These are phyloP conservation scores for Purshia tridentata DNA, from an alignment of 306 rosid genomes.

Conservation along the genomic window DNA sequence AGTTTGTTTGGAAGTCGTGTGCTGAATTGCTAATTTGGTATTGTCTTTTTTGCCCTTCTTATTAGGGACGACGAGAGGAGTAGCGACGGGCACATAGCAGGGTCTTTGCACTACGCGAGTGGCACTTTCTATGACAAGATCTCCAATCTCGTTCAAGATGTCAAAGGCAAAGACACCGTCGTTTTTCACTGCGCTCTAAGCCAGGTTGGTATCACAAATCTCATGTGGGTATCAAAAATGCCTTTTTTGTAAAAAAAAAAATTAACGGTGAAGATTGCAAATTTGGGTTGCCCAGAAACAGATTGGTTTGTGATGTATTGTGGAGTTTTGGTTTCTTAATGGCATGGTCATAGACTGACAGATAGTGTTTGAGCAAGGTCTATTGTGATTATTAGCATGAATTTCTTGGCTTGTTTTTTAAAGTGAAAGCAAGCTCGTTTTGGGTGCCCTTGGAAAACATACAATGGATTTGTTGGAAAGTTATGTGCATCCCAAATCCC, in stretches of 20 bases:
- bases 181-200: constrained; percentile 90
- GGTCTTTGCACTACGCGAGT: constrained; percentile 73
- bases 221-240: not conserved
- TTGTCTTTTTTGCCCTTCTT: not conserved
- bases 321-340: not conserved
- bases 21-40: not conserved
- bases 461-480: not conserved
- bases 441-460: not conserved
- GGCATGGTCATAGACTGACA: not conserved
- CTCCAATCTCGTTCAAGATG: constrained; percentile 53
- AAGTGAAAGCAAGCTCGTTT: not conserved
- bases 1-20: not conserved
- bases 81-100: constrained; percentile 71
- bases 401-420: not conserved
- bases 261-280: not conserved
- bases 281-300: not conserved
- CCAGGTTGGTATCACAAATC: constrained; percentile 39
- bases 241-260: too few species aligned
- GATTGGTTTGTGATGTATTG: not conserved
- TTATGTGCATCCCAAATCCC: not conserved
- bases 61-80: constrained; percentile 74
- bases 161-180: constrained; percentile 76
- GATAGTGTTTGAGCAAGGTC: not conserved
- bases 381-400: not conserved
- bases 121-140: constrained; percentile 57